Evolutionary conservation across 352 stramenopile species (phyloP).

Genomic region (Phytophthora europaea): DNA sequence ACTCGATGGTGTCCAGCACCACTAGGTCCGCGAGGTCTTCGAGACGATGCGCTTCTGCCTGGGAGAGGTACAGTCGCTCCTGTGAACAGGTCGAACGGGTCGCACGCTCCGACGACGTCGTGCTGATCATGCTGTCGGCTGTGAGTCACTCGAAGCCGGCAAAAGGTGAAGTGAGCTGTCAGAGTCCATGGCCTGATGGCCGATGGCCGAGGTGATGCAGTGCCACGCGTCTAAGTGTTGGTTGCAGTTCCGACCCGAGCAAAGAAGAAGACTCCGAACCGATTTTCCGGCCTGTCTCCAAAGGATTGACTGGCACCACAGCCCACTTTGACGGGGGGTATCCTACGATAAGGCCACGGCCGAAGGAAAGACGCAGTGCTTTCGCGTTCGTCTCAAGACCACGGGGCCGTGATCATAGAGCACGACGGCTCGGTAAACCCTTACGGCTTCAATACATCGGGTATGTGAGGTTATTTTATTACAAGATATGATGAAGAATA

Average conservation of each 20-base stretch:
- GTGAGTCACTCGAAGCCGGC: not conserved
- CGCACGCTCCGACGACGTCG: slow-evolving; percentile 29
- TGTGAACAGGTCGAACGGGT: slow-evolving; percentile 21
- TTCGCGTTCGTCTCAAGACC: slow-evolving; percentile 16
- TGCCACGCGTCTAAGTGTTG: slow-evolving; percentile 27
- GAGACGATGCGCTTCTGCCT: slow-evolving; percentile 30
- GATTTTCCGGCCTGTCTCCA: slow-evolving; percentile 20
- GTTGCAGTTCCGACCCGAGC: not conserved
- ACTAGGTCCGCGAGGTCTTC: slow-evolving; percentile 45
- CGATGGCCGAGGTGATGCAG: not conserved
- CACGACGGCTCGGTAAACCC: not conserved
- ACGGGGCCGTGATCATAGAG: slow-evolving; percentile 16
- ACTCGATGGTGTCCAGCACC: slow-evolving; percentile 50
- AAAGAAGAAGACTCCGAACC: slow-evolving; percentile 21
- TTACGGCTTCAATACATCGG: not conserved
- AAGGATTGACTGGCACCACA: not conserved
- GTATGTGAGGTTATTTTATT: not conserved
- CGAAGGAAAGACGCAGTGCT: slow-evolving; percentile 22
- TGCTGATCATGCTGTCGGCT: slow-evolving; percentile 33
- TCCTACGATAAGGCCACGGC: not conserved
- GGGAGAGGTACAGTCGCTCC: slow-evolving; percentile 32
- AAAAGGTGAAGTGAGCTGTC: slow-evolving; percentile 27
- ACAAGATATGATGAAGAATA: too few species aligned
- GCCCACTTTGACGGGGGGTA: not conserved
- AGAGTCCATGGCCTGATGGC: not conserved